Conservation (phyloP, 2,329 filamentous ascomycete species). For the Penicillium sp. region DNA sequence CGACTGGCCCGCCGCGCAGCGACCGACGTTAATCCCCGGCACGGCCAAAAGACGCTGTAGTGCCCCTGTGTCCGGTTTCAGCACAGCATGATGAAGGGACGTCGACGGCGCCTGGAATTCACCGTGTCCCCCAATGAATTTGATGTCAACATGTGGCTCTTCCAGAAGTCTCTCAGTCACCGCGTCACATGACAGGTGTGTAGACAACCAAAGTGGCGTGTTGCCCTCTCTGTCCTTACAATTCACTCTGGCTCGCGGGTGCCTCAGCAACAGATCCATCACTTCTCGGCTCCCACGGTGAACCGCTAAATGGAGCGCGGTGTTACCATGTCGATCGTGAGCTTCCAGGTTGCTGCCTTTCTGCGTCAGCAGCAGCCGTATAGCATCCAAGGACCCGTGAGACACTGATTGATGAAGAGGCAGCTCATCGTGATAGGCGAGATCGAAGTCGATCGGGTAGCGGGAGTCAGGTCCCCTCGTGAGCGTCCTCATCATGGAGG, state of each 20-base stretch:
- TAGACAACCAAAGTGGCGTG: too few relatives aligned
- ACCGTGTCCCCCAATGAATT: too few relatives aligned
- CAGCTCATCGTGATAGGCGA: not conserved
- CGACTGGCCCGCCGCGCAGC: too few relatives aligned
- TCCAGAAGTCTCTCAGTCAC: too few relatives aligned
- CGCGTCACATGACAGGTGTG: too few relatives aligned
- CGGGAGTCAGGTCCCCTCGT: not conserved
- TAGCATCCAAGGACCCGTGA: slow-evolving; percentile 1
- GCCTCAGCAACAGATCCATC: not conserved
- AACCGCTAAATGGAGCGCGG: not conserved
- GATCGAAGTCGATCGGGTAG: not conserved
- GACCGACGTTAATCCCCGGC: too few relatives aligned
- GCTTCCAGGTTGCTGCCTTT: not conserved
- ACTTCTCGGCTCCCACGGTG: not conserved
- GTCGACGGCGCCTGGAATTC: too few relatives aligned
- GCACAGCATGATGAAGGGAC: too few relatives aligned
- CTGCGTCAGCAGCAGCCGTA: not conserved
- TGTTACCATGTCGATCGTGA: slow-evolving; percentile 3
- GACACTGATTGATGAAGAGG: slow-evolving; percentile 1
- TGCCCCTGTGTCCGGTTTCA: too few relatives aligned
- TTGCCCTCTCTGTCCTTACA: too few relatives aligned
- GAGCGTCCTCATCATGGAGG: not conserved
- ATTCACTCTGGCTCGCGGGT: not conserved
- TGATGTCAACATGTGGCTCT: too few relatives aligned
- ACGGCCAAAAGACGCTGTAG: too few relatives aligned